Evolutionary conservation across 495 filamentous ascomycete genomes (phyloP), one percentile per base, ranked within the genome.

Genomic region (Aspergillus sparsus): DNA sequence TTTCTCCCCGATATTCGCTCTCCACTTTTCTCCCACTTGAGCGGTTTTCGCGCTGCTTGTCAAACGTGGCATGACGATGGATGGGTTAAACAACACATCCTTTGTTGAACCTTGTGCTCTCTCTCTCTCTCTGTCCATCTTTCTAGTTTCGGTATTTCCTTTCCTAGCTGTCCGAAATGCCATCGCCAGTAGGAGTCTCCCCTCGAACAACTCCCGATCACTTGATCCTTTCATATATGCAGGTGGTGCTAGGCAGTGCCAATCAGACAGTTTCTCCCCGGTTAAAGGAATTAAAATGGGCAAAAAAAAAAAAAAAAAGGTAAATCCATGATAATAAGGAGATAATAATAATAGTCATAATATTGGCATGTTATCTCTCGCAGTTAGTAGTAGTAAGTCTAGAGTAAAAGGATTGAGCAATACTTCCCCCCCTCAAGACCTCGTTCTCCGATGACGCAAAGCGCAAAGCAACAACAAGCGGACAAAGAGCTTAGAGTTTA

Each of bases 101-200:
- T 18, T 47, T 16, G 44, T 21, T 18, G 27, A 47, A 15, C 27
- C 44, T 21, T 16, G n/a, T 16, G n/a, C 44, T 15, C 39, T 13
- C 39, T 42, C 15, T 8, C 39, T 15, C 39, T 5, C 15, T 8
- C 39, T 15, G 5, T 5, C 15, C 39, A 5, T 42, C 21, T 7
- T 32, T 21, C 9, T 31, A 57, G 13, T 15, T 27, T 34, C 31
- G n/a, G 55, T 6, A 37, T 49, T 47, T 49, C 12, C 52, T 39
- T 45, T 49, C 33, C 55, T 27, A 36, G 55, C 33, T 37, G 31
- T n/a, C 45, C 55, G 44, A 27, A 57, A 9, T 21, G 44, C n/a
- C 15, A 41, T 41, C 7, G 39, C 11, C 6, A 34, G 27, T 16
- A 49, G 41, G 36, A 55, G 31, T 21, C n/a, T 47, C 44, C 6